A percentile compares a stretch with the other conserved stretches of the same genome.
phyloP scores from a whole-genome alignment of 2,329 filamentous ascomycete species.

The Amylocarpus encephaloides region DNA sequence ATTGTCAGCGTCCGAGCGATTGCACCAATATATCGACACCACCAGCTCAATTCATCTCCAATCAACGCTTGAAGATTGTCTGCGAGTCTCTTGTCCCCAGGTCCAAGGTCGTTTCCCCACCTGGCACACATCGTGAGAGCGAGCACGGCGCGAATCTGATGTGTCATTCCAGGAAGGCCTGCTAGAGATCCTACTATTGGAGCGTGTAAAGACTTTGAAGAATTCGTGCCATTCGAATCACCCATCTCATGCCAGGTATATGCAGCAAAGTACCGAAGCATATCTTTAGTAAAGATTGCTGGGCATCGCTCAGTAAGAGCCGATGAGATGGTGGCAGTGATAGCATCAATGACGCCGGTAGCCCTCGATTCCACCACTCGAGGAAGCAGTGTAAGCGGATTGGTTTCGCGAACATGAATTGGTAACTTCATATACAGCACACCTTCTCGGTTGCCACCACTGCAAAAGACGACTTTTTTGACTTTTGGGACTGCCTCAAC shows the following conservation, averaged over 20 bases:
- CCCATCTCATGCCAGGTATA: constrained; percentile 49
- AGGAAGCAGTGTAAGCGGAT: constrained; percentile 50
- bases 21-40: constrained; percentile 30
- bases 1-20: constrained; percentile 17
- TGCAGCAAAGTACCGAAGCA: constrained; percentile 39
- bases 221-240: constrained; percentile 45
- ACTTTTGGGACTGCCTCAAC: constrained; percentile 63
- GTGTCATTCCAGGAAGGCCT: constrained; percentile 62
- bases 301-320: constrained; percentile 23
- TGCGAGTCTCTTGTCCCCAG: constrained; percentile 35
- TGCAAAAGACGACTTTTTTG: constrained; percentile 72
- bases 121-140: constrained; percentile 66
- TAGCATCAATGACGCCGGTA: constrained; percentile 35
- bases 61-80: constrained; percentile 23
- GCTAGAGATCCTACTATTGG: constrained; percentile 63
- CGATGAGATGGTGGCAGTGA: constrained; percentile 10
- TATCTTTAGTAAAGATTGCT: constrained; percentile 39
- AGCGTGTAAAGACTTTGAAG: constrained; percentile 64
- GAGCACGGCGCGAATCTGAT: constrained; percentile 63
- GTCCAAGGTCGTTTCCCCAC: constrained; percentile 59
- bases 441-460: constrained; percentile 82
- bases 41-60: constrained; percentile 25
- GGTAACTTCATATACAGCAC: constrained; percentile 68
- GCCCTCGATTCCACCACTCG: constrained; percentile 9
- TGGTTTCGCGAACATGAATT: constrained; percentile 49